These are phyloP conservation scores for Reutealis trisperma DNA, from an alignment of 345 rosid genomes.

Conservation along the genomic window DNA sequence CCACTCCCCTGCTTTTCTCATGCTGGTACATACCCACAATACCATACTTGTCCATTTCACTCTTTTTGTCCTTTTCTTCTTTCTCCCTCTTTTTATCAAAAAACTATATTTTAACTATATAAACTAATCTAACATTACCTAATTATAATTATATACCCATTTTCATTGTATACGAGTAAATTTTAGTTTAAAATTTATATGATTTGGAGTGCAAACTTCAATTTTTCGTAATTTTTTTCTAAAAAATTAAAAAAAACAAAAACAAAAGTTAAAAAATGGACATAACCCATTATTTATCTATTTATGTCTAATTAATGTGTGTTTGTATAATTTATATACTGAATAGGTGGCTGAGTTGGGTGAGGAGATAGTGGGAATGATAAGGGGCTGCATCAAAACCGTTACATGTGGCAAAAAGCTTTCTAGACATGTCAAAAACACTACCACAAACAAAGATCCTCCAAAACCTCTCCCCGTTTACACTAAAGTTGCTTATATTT, in stretches of 20 bases:
- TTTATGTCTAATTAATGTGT: background rate
- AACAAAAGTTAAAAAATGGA: background rate
- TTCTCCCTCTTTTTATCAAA: background rate
- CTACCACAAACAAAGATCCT: conserved; percentile 6
- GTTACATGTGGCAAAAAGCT: conserved; percentile 77
- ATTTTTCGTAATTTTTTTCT: too few species aligned
- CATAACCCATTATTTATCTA: background rate
- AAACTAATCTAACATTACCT: too few species aligned
- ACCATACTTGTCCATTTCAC: background rate
- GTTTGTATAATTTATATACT: background rate
- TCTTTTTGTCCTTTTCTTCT: background rate
- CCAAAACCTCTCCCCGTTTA: conserved; percentile 47
- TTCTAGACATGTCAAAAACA: conserved; percentile 32
- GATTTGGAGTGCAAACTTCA: too few species aligned
- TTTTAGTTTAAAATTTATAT: too few species aligned
- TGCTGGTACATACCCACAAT: conserved; percentile 59
- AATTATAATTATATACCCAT: background rate
- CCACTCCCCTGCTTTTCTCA: conserved; percentile 91
- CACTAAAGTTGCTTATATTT: conserved; percentile 81
- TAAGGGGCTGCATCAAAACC: conserved; percentile 90
- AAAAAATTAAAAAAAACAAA: too few species aligned
- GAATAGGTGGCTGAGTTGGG: conserved; percentile 83
- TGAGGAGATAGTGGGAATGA: conserved; percentile 79
- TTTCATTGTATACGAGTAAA: background rate
- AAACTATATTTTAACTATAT: background rate